Base-by-base conservation (phyloP, 2,329 filamentous ascomycete species). In the Xylariaceae sp. region DNA sequence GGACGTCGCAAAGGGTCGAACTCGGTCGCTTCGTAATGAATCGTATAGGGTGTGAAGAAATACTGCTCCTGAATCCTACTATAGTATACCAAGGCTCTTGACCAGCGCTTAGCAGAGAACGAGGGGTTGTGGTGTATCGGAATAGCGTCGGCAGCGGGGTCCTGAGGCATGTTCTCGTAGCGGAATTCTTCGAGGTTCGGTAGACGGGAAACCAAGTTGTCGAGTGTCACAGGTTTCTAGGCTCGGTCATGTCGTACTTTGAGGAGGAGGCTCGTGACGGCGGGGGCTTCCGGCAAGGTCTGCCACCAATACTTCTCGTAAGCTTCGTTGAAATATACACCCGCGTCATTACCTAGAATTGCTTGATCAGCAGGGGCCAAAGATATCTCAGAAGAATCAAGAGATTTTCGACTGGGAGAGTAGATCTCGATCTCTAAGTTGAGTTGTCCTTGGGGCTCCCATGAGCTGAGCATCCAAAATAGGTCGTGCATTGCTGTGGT, bases 271-370 rank as follows among this genome's bases (percentile, higher is more conserved):
- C 31, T 36, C 44, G 44, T 47, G 31, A 36, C 44, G 21, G 44
- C 44, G 29, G 44, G 44, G 21, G 31, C 44, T 36, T 47, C 44
- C 31, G 44, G 44, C n/a, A 47, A 47, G 31, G 44, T 47, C 26
- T 47, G 17, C 44, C 44, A 47, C 44, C 44, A 47, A 47, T 24
- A 16, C 44, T 36, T 47, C 44, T 47, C 31, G 31, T 36, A 47
- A 47, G 44, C 44, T 34, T 47, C 44, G 44, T 47, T 47, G 44
- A 47, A 47, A 47, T 36, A 47, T 36, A 47, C 8, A 36, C 14
- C 3, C 21, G 19, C 44, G 31, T 47, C 29, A 45, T 45, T 23
- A 21, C 41, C 41, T 33, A 45, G 41, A 33, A 45, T 45, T 45
- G 33, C 41, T 31, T 23, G 41, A 45, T 33, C 28, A 45, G 8